Percentiles rank a stretch among this genome's conserved stretches.
These are phyloP conservation scores for Zygosaccharomyces rouxii DNA, from an alignment of 805 yeast species.

Conservation along the genomic window DNA sequence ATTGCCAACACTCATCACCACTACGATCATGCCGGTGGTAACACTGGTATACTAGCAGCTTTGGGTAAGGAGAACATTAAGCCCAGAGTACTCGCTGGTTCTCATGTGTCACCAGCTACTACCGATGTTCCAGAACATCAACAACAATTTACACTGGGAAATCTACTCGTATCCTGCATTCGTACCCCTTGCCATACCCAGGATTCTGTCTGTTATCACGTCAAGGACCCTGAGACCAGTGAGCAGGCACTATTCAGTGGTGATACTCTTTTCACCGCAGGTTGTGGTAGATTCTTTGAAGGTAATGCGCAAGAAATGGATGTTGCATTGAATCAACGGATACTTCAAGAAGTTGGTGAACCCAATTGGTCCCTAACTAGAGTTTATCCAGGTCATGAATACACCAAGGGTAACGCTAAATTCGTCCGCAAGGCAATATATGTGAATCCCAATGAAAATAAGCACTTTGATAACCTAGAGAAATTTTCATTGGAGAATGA, in stretches of 20 bases:
- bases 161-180: conserved; percentile 66
- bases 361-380: conserved; percentile 41
- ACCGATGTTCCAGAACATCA: conserved; percentile 66
- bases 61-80: conserved; percentile 42
- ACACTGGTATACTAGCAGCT: conserved; percentile 36
- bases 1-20: conserved; percentile 97
- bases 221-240: conserved; percentile 54
- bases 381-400: conserved; percentile 95
- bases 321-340: conserved; percentile 51
- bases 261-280: conserved; percentile 88
- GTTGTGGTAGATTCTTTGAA: conserved; percentile 96
- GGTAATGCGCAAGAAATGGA: conserved; percentile 84
- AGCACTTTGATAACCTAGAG: conserved; percentile 52
- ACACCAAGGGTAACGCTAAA: conserved; percentile 74
- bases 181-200: conserved; percentile 98
- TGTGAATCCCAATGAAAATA: conserved; percentile 36
- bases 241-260: conserved; percentile 87
- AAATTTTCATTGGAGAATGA: conserved; percentile 52
- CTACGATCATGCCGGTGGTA: conserved; percentile 91
- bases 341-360: conserved; percentile 55
- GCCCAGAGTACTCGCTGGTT: conserved; percentile 64
- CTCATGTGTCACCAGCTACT: conserved; percentile 47
- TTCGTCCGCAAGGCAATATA: conserved; percentile 66
- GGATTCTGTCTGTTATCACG: conserved; percentile 88
- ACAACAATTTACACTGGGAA: conserved; percentile 44